Conservation (phyloP, 805 yeast species). For the Nakazawaea molendinolei region DNA sequence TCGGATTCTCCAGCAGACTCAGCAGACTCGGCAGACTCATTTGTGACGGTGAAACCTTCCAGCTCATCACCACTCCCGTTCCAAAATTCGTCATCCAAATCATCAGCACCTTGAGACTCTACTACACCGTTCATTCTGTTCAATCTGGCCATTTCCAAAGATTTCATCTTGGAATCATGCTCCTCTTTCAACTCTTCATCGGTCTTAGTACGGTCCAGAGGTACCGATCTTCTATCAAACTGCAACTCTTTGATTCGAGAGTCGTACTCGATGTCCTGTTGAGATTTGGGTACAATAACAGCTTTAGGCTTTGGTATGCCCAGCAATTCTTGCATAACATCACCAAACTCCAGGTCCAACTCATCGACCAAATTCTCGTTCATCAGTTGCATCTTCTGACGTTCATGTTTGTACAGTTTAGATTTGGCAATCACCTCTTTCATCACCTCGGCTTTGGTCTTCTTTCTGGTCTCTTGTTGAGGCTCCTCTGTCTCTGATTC, state of each 20-base stretch:
- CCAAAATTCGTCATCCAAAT: constrained; percentile 68
- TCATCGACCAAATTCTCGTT: constrained; percentile 56
- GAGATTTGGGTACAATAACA: constrained; percentile 30
- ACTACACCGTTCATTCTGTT: constrained; percentile 69
- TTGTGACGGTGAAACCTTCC: constrained; percentile 35
- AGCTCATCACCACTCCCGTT: constrained; percentile 39
- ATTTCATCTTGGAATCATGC: constrained; percentile 50
- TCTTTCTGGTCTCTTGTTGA: constrained; percentile 47
- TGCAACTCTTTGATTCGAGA: constrained; percentile 58
- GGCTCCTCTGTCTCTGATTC: constrained; percentile 20
- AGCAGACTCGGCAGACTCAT: constrained; percentile 25
- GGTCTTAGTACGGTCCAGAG: constrained; percentile 77
- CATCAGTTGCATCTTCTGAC: constrained; percentile 59
- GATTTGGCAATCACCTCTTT: constrained; percentile 79
- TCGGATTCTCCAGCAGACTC: neutral
- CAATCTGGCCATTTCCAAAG: constrained; percentile 60
- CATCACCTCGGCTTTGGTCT: constrained; percentile 81
- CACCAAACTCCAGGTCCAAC: constrained; percentile 69
- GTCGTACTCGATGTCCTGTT: constrained; percentile 50
- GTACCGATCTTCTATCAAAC: constrained; percentile 70
- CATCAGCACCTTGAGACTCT: constrained; percentile 50
- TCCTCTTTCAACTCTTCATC: constrained; percentile 62
- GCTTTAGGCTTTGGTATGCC: constrained; percentile 14
- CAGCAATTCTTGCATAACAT: constrained; percentile 42
- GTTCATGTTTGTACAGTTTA: constrained; percentile 67